Conservation (phyloP, 495 filamentous ascomycete species). For the Terfezia claveryi region DNA sequence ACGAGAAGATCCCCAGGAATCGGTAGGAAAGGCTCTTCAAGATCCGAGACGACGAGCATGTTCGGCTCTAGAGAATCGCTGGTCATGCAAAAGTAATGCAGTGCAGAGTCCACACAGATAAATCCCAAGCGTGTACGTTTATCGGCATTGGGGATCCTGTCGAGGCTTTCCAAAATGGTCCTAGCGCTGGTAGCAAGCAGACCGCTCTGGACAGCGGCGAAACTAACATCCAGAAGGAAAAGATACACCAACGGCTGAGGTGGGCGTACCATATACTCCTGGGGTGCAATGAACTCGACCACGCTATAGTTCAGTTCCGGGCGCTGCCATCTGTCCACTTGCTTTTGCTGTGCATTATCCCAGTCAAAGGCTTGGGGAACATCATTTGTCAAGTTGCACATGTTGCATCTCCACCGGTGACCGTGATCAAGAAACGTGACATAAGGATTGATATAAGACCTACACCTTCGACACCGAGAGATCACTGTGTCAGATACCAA, state of each 20-base stretch:
- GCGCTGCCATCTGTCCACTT: slow-evolving; percentile 69
- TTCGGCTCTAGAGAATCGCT: slow-evolving; percentile 62
- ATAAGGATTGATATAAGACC: slow-evolving; percentile 94
- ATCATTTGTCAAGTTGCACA: slow-evolving; percentile 97
- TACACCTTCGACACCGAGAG: slow-evolving; percentile 78
- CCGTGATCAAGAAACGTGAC: slow-evolving; percentile 91
- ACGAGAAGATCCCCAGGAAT: slow-evolving; percentile 86
- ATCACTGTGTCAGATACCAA: slow-evolving; percentile 94
- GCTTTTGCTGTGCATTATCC: slow-evolving; percentile 78
- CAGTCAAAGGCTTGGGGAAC: slow-evolving; percentile 97
- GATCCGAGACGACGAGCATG: slow-evolving; percentile 88
- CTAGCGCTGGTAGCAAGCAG: slow-evolving; percentile 86
- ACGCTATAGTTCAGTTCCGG: slow-evolving; percentile 84
- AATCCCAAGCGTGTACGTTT: slow-evolving; percentile 80
- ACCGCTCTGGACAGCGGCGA: slow-evolving; percentile 69
- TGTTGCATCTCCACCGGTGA: slow-evolving; percentile 96
- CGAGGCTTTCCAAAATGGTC: slow-evolving; percentile 84
- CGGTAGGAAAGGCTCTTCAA: slow-evolving; percentile 92
- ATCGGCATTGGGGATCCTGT: slow-evolving; percentile 93
- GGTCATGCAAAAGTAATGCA: slow-evolving; percentile 90
- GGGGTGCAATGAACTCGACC: slow-evolving; percentile 89
- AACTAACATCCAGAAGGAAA: slow-evolving; percentile 93
- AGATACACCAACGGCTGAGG: slow-evolving; percentile 95
- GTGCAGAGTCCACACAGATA: slow-evolving; percentile 79
- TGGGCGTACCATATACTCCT: slow-evolving; percentile 98